Base-by-base conservation (phyloP, 1,139 yeast species). In the Barnettozyma hawaiiensis region DNA sequence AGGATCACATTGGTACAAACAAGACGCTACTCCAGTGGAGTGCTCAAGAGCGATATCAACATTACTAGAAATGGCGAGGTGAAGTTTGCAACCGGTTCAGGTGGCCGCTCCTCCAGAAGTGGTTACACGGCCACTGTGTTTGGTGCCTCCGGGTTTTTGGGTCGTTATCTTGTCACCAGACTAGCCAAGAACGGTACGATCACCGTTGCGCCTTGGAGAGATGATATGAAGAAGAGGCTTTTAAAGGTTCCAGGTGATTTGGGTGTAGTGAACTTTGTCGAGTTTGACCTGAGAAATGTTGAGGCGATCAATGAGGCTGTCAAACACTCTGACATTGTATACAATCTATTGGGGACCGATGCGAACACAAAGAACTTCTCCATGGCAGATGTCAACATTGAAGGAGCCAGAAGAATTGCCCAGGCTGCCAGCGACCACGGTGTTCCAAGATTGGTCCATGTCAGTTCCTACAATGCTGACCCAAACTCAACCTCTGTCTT, bases 61-160 rank as follows among this genome's bases (percentile, higher is more conserved):
- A 79, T 86, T 63, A 82, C 94, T 48, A 73, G 79, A 53, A 70
- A 73, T 44, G 96, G 96, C 31, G 85, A 86, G 60, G 81, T 87
- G 35, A 73, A 79, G 54, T 62, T 83, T 42, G 64, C 85, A 19
- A 71, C 72, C 32, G 96, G 96, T 47, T 67, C 78, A 40, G 95
- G 95, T 36, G 95, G 96, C 33, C 75, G 87, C 50, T 83, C 95
- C 9, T 85, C 95, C 31, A 75, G 95, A 69, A 81, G 92, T n/a
- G 96, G 96, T 2, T 85, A 80, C 66, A 85, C 92, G 7, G 95
- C 92, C 23, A 85, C 96, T 7, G 92, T 86, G 4, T 86, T 86
- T 58, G 96, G 96, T 11, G 89, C 85, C 28, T 67, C 79, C 41
- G 95, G 96, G 2, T 81, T 82, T 63, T 68, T 86, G 48, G 96